Base-by-base conservation (phyloP, 164 flowering plant species). In the Echeveria elegans region DNA sequence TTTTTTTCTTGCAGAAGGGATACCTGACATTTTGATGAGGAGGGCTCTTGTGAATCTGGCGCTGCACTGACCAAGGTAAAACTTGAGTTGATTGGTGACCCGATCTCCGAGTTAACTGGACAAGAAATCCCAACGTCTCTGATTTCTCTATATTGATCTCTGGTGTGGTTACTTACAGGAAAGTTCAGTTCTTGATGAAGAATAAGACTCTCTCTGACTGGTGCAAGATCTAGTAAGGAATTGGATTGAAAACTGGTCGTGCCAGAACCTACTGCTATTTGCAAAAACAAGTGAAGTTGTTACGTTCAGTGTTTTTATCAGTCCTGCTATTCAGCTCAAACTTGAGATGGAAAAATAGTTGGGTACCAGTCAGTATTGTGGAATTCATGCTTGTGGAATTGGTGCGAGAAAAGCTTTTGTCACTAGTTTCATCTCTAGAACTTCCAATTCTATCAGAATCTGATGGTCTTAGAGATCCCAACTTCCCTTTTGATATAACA, bases 1-100 rank as follows among this genome's bases (percentile, higher is more conserved):
- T n/a, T n/a, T n/a, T 61, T 61, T 14, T 29, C 12, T 9, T 8
- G 37, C 21, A 47, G 21, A 67, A 68, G 61, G 40, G 19, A 19
- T 78, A 61, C 64, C 64, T 82, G 79, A 65, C 66, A 67, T 41
- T 69, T 77, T 40, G 81, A 72, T 26, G 81, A 79, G 62, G 77
- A 59, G 67, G 76, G 77, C 2, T 78, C 63, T 38, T 63, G 69
- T 11, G 41, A 67, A 65, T 77, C 78, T 52, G 80, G 73, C 56
- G 63, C 69, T 38, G 89, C 80, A 56, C 69, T 74, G 71, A 75
- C 34, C 29, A 66, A 63, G 66, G 85, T 88, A 72, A 83, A 81
- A 63, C 18, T 30, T 7, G 24, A 50, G 52, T 77, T 74, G 19
- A 37, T 34, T 65, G 29, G 30, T 36, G 62, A 65, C 29, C 37